A percentile compares a stretch with the other conserved stretches of the same genome.
Conservation (phyloP, 306 rosid species). For the Cucurbita pepo region DNA sequence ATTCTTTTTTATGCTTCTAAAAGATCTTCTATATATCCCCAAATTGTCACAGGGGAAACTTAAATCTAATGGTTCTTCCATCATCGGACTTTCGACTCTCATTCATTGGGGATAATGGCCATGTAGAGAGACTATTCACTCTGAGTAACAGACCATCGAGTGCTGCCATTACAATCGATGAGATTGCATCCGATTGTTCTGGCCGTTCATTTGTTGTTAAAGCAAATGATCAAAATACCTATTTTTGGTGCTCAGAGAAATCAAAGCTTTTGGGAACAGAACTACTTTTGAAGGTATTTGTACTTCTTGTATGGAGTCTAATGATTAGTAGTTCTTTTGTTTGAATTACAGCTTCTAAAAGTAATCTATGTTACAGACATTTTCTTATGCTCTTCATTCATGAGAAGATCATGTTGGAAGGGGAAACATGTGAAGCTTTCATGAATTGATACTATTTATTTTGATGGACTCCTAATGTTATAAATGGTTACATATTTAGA, state of each 20-base stretch:
- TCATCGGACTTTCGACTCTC: conserved; percentile 81
- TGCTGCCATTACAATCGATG: conserved; percentile 39
- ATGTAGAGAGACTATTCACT: conserved; percentile 42
- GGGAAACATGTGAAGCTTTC: neutral
- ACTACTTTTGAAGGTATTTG: conserved; percentile 57
- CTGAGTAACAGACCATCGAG: conserved; percentile 32
- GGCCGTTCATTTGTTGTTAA: conserved; percentile 64
- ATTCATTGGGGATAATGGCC: conserved; percentile 72
- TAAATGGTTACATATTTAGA: neutral
- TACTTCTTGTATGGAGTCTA: neutral
- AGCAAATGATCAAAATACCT: conserved; percentile 23
- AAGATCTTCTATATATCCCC: conserved; percentile 11
- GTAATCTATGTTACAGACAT: neutral
- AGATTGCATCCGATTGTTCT: conserved; percentile 50
- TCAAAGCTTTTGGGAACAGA: conserved; percentile 82
- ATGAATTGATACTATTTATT: neutral
- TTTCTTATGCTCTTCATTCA: neutral
- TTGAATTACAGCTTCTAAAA: neutral
- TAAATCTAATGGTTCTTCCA: conserved; percentile 65
- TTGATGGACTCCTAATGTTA: too few species aligned
- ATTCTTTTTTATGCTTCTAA: conserved; percentile 1
- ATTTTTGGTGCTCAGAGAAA: conserved; percentile 90
- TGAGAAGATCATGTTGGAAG: neutral
- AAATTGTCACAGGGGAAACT: conserved; percentile 57
- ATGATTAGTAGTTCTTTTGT: neutral